These are phyloP conservation scores for Acanthamoeba divionensis DNA, from an alignment of 208 protist genomes.

Conservation along the genomic window DNA sequence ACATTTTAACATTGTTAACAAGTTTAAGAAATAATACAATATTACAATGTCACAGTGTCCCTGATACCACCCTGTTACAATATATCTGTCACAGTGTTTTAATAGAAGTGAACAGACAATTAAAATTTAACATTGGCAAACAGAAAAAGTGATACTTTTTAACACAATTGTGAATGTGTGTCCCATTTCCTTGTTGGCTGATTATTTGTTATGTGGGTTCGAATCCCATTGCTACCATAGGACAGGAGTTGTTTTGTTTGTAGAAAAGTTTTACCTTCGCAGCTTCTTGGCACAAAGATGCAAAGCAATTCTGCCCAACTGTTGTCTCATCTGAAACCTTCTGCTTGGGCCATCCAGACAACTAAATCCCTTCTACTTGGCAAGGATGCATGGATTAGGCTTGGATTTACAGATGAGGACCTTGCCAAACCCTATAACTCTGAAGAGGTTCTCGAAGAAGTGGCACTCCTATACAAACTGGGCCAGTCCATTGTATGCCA, in stretches of 20 bases:
- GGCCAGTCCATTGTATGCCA: background rate
- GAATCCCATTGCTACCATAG: background rate
- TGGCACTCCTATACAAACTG: conserved; percentile 40
- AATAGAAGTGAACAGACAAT: background rate
- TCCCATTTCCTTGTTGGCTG: too few relatives aligned
- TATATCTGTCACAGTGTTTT: background rate
- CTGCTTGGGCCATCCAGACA: conserved; percentile 41
- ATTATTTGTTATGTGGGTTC: too few relatives aligned
- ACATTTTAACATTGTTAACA: background rate
- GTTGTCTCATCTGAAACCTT: conserved; percentile 15
- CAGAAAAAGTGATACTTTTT: background rate
- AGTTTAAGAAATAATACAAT: background rate
- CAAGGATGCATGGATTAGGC: conserved; percentile 34
- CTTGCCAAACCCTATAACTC: conserved; percentile 32
- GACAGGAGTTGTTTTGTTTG: background rate
- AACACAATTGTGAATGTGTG: background rate
- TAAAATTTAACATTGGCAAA: background rate
- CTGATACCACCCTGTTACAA: too few relatives aligned
- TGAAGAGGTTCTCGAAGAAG: conserved; percentile 51
- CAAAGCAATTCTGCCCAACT: background rate
- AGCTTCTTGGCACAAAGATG: background rate
- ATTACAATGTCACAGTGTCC: too few relatives aligned
- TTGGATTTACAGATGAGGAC: conserved; percentile 37
- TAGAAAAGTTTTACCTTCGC: too few relatives aligned
- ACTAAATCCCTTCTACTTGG: background rate